phyloP scores from a whole-genome alignment of 768 basidiomycete genomes.

The Nidula microcarpa region DNA sequence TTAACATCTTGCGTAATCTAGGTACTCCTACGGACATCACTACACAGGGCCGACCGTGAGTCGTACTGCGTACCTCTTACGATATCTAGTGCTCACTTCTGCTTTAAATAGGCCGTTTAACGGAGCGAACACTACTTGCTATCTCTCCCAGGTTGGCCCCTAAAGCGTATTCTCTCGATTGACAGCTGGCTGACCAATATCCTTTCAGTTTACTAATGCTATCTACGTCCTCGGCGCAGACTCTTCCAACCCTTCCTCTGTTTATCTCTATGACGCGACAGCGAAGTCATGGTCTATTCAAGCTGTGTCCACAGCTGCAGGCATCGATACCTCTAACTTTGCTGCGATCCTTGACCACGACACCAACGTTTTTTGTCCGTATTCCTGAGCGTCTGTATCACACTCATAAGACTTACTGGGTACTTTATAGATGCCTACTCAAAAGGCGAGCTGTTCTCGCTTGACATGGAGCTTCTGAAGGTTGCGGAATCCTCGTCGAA shows the following conservation, averaged over 20 bases:
- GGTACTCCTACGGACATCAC: constrained; percentile 69
- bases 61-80: background rate
- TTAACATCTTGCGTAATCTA: constrained; percentile 9
- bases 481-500: constrained; percentile 55
- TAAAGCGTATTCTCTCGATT: background rate
- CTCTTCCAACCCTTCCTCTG: constrained; percentile 55
- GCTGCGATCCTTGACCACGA: constrained; percentile 87
- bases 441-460: constrained; percentile 56
- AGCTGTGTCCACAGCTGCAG: constrained; percentile 32
- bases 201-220: constrained; percentile 71
- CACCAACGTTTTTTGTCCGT: constrained; percentile 84
- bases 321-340: constrained; percentile 60
- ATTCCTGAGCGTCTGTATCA: background rate
- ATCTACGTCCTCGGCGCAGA: constrained; percentile 85
- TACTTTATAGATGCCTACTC: constrained; percentile 61
- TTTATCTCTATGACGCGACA: constrained; percentile 81
- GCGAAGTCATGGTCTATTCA: constrained; percentile 81
- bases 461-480: constrained; percentile 68
- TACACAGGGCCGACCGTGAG: constrained; percentile 74
- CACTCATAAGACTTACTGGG: background rate
- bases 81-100: background rate
- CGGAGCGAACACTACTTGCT: constrained; percentile 62
- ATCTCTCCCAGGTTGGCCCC: constrained; percentile 57
- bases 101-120: constrained; percentile 53
- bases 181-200: background rate